Evolutionary conservation across 768 basidiomycete genomes (phyloP).

Genomic region (Leucocoprinus birnbaumii): DNA sequence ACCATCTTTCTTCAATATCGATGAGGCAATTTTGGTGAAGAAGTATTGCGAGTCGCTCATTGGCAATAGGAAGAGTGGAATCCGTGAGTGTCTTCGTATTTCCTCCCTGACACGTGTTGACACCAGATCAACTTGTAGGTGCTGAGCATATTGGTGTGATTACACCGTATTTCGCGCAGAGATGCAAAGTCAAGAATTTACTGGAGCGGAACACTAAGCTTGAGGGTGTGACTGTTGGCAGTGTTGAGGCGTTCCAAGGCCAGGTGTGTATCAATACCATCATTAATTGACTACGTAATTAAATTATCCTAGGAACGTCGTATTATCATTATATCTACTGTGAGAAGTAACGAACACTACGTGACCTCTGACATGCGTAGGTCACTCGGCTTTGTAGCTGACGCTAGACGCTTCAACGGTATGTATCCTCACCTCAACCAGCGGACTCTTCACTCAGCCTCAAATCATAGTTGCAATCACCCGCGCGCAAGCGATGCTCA

Average conservation of each 20-base stretch:
- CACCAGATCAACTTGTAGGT: not conserved
- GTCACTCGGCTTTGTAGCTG: slow-evolving; percentile 57
- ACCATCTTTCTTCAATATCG: slow-evolving; percentile 64
- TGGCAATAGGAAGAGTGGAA: slow-evolving; percentile 31
- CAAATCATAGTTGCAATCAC: slow-evolving; percentile 56
- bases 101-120: too few species aligned
- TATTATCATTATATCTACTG: slow-evolving; percentile 57
- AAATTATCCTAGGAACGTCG: slow-evolving; percentile 42
- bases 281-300: not conserved
- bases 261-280: slow-evolving; percentile 35
- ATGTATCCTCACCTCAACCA: slow-evolving; percentile 5
- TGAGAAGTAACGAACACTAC: slow-evolving; percentile 49
- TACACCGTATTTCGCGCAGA: slow-evolving; percentile 64
- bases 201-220: slow-evolving; percentile 28
- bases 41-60: slow-evolving; percentile 37
- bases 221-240: slow-evolving; percentile 54
- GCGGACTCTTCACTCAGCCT: not conserved
- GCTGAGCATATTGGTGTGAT: slow-evolving; percentile 59
- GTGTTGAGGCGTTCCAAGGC: slow-evolving; percentile 70
- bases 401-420: slow-evolving; percentile 58
- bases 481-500: slow-evolving; percentile 59
- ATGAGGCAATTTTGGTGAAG: slow-evolving; percentile 50
- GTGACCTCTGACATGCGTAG: slow-evolving; percentile 49
- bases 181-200: slow-evolving; percentile 44
- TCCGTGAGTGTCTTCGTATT: slow-evolving; percentile 31